Evolutionary conservation across 2,329 filamentous ascomycete species (phyloP), one percentile per base, ranked within the genome.

Genomic region (Emericellopsis atlantica): DNA sequence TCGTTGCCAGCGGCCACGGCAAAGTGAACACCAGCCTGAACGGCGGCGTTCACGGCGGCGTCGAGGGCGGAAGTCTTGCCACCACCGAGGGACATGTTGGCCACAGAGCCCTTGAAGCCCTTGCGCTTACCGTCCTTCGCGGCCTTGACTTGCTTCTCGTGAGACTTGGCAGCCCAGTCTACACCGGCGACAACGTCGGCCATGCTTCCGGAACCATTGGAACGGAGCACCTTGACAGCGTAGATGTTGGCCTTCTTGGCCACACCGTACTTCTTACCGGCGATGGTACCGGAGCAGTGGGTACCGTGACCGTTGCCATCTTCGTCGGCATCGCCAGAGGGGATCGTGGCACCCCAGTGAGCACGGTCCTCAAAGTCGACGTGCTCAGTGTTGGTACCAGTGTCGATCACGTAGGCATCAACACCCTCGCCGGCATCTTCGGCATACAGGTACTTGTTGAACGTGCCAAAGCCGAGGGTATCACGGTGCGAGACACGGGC

Each of bases 261-360:
- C 49, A 98, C 92, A 77, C 92, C 92, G 60, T 95, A 98, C 74
- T 95, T 95, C 79, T 92, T 93, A 61, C 93, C 92, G 50, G 85
- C 92, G 55, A 98, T 82, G 47, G 93, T 98, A 54, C 92, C 92
- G 49, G 92, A 96, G 80, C 92, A 98, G 76, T 98, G 92, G 56
- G 92, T 98, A 55, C 92, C 92, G 72, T 98, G 92, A 47, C 92
- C 92, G 56, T 98, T 98, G 63, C 92, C 92, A 67, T 98, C 92
- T 52, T 77, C 73, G 59, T 98, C 92, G 39, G 74, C 81, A 59
- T 98, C 89, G 46, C 80, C 81, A 37, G 63, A 51, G 46, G 93
- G 93, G 54, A 98, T 89, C 51, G 92, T 98, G 79, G 94, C 92
- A 61, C 92, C 92, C 92, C 92, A 98, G 55, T 77, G 72, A 53